Base-by-base conservation (phyloP, 352 stramenopile species). In the Aphanomyces stellatus region DNA sequence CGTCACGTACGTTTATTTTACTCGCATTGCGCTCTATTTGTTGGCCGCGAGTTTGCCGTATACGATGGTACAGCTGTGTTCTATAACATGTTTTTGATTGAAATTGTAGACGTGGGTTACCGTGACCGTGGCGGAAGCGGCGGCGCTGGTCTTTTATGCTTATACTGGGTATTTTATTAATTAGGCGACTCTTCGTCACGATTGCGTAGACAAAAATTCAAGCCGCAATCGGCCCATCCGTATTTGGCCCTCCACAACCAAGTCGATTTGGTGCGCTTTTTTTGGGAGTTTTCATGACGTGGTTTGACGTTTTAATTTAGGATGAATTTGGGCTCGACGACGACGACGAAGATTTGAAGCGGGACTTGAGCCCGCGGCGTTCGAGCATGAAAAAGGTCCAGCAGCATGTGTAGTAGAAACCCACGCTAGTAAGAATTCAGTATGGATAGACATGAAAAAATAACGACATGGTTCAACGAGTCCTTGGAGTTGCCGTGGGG, bases 1-100 rank as follows among this genome's bases (percentile, higher is more conserved):
- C 13, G 88, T 99, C 24, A 82, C 79, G n/a, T 99, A 99, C 70
- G 92, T 99, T 49, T 99, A 99, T 77, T 90, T 98, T 62, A 99
- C 97, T 51, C 84, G 97, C n/a, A 96, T 99, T 70, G 85, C 95
- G 51, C 80, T 98, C 3, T 98, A 96, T 57, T 71, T 99, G 0
- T 82, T 99, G 56, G 75, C 86, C 1, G 90, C 92, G 27, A 89
- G 82, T 28, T 74, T 99, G 46, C 88, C 87, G 30, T 99, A 98
- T 74, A 78, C 93, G 34, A 77, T 91, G 53, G 76, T 80, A 22
- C 91, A 80, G 76, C 37, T 90, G 5, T 65, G 74, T 53, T 22
- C 1, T 2, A 25, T 17, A 13, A 19, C 2, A 64, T 11, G 5
- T 11, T 30, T 17, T 34, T 25, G 22, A 2, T 53, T 68, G 33